phyloP scores from a whole-genome alignment of 2,329 filamentous ascomycete species.

The Aspergillus pseudoglaucus region DNA sequence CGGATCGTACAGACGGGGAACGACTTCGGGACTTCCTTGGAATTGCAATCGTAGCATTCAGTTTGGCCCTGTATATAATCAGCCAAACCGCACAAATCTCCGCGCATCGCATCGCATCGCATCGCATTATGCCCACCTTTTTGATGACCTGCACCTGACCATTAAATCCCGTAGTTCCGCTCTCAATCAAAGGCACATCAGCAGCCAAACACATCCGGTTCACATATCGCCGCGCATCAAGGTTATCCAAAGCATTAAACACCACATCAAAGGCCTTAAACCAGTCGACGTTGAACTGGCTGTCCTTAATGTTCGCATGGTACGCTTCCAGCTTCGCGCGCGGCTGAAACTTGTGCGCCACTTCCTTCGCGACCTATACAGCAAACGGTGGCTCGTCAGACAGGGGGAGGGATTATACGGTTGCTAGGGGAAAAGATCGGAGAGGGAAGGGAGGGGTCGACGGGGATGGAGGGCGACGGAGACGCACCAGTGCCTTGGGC shows the following conservation, averaged over 20 bases:
- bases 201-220: slow-evolving; percentile 96
- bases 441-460: neutral
- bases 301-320: slow-evolving; percentile 91
- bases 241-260: slow-evolving; percentile 95
- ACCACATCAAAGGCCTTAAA: slow-evolving; percentile 77
- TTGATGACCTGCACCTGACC: slow-evolving; percentile 96
- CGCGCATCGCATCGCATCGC: no score
- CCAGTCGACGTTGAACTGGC: slow-evolving; percentile 79
- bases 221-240: slow-evolving; percentile 88
- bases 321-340: slow-evolving; percentile 78
- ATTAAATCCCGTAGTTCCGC: slow-evolving; percentile 95
- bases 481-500: slow-evolving; percentile 76
- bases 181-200: slow-evolving; percentile 85
- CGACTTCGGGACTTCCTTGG: slow-evolving; percentile 83
- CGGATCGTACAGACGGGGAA: slow-evolving; percentile 97
- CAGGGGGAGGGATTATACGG: neutral
- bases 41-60: slow-evolving; percentile 92
- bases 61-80: slow-evolving; percentile 57
- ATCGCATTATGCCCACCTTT: slow-evolving; percentile 47
- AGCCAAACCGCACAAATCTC: slow-evolving; percentile 2
- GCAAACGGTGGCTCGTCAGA: neutral
- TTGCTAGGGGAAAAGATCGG: neutral
- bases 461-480: slow-evolving; percentile 1
- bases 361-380: slow-evolving; percentile 78
- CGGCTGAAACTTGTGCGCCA: slow-evolving; percentile 84